A percentile compares a stretch with the other conserved stretches of the same genome.
Conservation (phyloP, 768 basidiomycete genomes). For the Chalciporus sphaerocephalus region DNA sequence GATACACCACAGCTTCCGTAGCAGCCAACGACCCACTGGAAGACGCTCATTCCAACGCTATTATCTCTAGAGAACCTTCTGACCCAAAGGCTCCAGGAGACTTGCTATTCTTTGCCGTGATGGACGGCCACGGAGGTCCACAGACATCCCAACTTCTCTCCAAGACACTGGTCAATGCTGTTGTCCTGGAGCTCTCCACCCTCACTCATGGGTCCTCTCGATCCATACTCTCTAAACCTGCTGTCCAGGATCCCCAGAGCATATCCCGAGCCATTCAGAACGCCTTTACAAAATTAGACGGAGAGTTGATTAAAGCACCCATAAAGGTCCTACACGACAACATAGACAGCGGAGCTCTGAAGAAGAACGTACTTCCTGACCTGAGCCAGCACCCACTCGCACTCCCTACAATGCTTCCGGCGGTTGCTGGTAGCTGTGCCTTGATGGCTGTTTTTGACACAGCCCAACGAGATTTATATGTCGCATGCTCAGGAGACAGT, state of each 20-base stretch:
- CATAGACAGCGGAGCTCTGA: constrained; percentile 47
- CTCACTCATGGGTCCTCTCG: constrained; percentile 37
- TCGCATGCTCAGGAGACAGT: constrained; percentile 91
- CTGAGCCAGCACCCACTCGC: constrained; percentile 69
- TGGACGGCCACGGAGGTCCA: constrained; percentile 87
- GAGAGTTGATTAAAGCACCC: constrained; percentile 77
- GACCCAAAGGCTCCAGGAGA: constrained; percentile 62
- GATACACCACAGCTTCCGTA: constrained; percentile 72
- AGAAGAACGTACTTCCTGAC: constrained; percentile 55
- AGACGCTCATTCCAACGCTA: constrained; percentile 72
- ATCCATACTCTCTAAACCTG: constrained; percentile 35
- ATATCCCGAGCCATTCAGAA: constrained; percentile 64
- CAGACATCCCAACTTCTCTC: constrained; percentile 83
- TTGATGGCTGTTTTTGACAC: constrained; percentile 86
- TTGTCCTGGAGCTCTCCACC: constrained; percentile 67
- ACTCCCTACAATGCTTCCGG: constrained; percentile 71
- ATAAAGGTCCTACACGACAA: constrained; percentile 62
- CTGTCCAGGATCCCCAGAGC: constrained; percentile 44
- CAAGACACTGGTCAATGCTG: constrained; percentile 77
- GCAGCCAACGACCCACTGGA: constrained; percentile 90
- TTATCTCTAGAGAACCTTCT: constrained; percentile 60
- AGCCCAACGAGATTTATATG: constrained; percentile 73
- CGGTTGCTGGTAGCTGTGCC: constrained; percentile 86
- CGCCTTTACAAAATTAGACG: constrained; percentile 81
- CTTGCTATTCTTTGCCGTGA: constrained; percentile 79